Conservation (phyloP, 768 basidiomycete genomes). For the Mycena filopes region DNA sequence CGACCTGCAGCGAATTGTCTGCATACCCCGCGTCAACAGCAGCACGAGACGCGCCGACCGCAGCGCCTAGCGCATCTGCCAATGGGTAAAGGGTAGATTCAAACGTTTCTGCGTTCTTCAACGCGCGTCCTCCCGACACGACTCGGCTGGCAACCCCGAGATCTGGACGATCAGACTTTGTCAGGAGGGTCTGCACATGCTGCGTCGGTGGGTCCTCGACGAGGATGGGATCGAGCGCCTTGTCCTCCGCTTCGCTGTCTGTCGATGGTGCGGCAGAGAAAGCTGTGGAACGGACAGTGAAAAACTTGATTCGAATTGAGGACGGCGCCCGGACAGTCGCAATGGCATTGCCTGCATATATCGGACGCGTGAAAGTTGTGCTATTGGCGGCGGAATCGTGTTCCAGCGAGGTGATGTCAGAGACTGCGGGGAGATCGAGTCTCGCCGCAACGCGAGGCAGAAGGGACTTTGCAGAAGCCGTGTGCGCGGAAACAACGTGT, state of each 20-base stretch:
- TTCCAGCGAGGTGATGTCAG: slow-evolving; percentile 87
- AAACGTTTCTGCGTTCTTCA: slow-evolving; percentile 97
- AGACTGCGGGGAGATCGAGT: slow-evolving; percentile 90
- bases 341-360: slow-evolving; percentile 98
- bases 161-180: slow-evolving; percentile 93
- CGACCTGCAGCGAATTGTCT: slow-evolving; percentile 98
- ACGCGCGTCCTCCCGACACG: slow-evolving; percentile 93
- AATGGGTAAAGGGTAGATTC: slow-evolving; percentile 86
- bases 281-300: slow-evolving; percentile 93
- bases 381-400: slow-evolving; percentile 75
- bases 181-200: slow-evolving; percentile 80
- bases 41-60: slow-evolving; percentile 97
- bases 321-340: slow-evolving; percentile 86
- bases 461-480: slow-evolving; percentile 91
- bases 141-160: slow-evolving; percentile 88
- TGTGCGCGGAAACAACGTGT: slow-evolving; percentile 92
- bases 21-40: slow-evolving; percentile 99
- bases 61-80: slow-evolving; percentile 93
- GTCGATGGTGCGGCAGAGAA: slow-evolving; percentile 76
- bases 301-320: slow-evolving; percentile 88
- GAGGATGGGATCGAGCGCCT: slow-evolving; percentile 71
- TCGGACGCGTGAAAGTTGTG: slow-evolving; percentile 92
- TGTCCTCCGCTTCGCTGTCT: slow-evolving; percentile 67
- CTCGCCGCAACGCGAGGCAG: slow-evolving; percentile 92
- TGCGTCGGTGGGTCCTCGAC: slow-evolving; percentile 66